Evolutionary conservation across 2,329 filamentous ascomycete genomes (phyloP), one percentile per base, ranked within the genome.

Genomic region (Orbilia blumenaviensis): DNA sequence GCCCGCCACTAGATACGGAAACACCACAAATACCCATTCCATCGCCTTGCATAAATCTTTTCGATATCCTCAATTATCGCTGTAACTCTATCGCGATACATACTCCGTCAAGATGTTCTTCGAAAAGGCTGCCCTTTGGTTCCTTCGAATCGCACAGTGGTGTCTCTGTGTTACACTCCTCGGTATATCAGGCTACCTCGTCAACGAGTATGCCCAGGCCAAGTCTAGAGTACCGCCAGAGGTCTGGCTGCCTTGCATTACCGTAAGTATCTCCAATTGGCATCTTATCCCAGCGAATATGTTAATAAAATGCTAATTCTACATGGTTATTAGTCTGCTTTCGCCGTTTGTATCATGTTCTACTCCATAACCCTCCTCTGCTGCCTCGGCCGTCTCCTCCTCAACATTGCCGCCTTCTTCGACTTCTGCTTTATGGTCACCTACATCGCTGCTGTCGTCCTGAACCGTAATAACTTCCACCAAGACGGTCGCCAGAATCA

Each of bases 351-450:
- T 46, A 67, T 77, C n/a, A 23, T 71, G 14, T 66, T 56, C 25
- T 77, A 71, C 52, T 72, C 66, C 42, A 77, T 77, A 27, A 62
- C 66, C 18, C 46, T 77, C 9, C 50, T 77, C 34, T 77, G 61
- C 73, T 77, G 73, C 42, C 73, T 77, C 64, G 73, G 73, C 27
- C 73, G 73, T 56, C 48, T 72, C 2, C 73, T 77, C 50, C 44
- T 77, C n/a, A 66, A 77, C 61, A 72, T 77, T 52, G 73, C 73
- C 44, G 73, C 73, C 18, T 72, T 72, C 54, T 72, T 77, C 52
- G 73, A 77, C 29, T 77, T 77, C 61, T 77, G 73, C 66, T 72
- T 77, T 61, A 54, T 77, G 66, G 73, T 77, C n/a, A 18, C n/a
- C 36, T 77, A 77, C 32, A 71, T 77, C 41, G 67, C 66, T 23